Percentiles rank a stretch among this genome's conserved stretches.
phyloP scores from a whole-genome alignment of 1,139 yeast genomes.

The Hemisphaericaspora subhashii region DNA sequence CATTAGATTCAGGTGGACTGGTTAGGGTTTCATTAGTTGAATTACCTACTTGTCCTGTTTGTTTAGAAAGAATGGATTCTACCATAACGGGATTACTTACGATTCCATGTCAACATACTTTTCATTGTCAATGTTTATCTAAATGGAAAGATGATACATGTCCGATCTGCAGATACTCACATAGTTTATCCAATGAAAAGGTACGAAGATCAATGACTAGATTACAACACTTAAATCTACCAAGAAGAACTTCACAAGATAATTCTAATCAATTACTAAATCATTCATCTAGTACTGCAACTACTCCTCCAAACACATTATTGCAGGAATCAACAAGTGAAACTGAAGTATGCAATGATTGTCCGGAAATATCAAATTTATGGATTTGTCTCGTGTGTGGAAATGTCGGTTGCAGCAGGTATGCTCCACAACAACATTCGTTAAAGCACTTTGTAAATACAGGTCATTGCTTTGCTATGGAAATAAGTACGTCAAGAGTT shows the following conservation, averaged over 20 bases:
- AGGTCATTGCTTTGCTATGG: conserved; percentile 93
- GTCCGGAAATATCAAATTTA: conserved; percentile 29
- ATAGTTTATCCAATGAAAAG: conserved; percentile 36
- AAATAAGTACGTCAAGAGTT: conserved; percentile 76
- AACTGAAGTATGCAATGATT: conserved; percentile 37
- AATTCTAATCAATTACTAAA: too few relatives aligned
- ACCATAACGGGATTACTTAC: conserved; percentile 79
- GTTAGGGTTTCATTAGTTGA: conserved; percentile 47
- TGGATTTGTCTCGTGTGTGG: conserved; percentile 53
- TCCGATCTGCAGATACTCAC: conserved; percentile 87
- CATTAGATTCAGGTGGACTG: neutral
- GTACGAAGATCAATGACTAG: conserved; percentile 36
- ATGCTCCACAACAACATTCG: conserved; percentile 80
- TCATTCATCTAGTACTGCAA: neutral
- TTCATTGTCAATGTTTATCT: conserved; percentile 84
- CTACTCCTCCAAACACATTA: conserved; percentile 2
- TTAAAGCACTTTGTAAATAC: conserved; percentile 75
- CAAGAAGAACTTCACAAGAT: conserved; percentile 11
- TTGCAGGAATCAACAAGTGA: conserved; percentile 19
- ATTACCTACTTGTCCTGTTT: conserved; percentile 91
- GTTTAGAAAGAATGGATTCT: conserved; percentile 87
- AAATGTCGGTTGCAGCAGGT: conserved; percentile 55
- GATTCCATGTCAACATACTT: conserved; percentile 90
- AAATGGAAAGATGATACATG: conserved; percentile 92
- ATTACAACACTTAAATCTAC: conserved; percentile 29